phyloP scores from a whole-genome alignment of 163 green algal genomes.

The Chloromonas sp. region DNA sequence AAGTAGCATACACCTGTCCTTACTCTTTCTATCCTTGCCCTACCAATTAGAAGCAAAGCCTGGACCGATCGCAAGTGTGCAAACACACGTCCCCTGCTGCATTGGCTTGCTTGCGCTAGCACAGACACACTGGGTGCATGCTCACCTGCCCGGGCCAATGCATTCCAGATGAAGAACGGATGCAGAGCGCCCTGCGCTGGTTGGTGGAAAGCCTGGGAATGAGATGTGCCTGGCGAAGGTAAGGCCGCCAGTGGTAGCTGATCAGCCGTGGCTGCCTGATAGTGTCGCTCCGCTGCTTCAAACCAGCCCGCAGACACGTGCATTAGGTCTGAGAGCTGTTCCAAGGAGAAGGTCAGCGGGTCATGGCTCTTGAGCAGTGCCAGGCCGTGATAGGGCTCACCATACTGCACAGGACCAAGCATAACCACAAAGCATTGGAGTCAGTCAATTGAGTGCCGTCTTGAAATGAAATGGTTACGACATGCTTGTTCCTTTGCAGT shows the following conservation, averaged over 20 bases:
- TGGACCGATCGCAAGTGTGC: too few relatives aligned
- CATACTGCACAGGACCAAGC: conserved; percentile 32
- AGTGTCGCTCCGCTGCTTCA: not conserved
- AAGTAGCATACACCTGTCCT: too few relatives aligned
- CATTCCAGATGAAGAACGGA: conserved; percentile 79
- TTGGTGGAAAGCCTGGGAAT: too few relatives aligned
- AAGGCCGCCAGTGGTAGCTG: too few relatives aligned
- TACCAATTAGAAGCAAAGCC: too few relatives aligned
- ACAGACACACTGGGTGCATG: not conserved
- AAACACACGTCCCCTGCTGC: too few relatives aligned
- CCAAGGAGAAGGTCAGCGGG: conserved; percentile 54
- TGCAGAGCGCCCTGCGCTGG: conserved; percentile 12
- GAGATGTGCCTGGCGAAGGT: too few relatives aligned
- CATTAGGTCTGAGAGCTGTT: conserved; percentile 61
- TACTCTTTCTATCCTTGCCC: too few relatives aligned
- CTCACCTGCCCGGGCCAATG: conserved; percentile 30
- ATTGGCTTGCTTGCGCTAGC: too few relatives aligned
- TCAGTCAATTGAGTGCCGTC: not conserved
- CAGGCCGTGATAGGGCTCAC: conserved; percentile 64
- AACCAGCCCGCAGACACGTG: conserved; percentile 43
- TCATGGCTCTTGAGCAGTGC: conserved; percentile 81
- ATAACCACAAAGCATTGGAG: not conserved
- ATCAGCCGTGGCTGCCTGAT: not conserved
- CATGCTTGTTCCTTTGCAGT: conserved; percentile 16
- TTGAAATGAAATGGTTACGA: not conserved